A percentile compares a stretch with the other conserved stretches of the same genome.
Evolutionary conservation across 306 rosid genomes (phyloP).

Genomic region (Begonia peltatifolia): DNA sequence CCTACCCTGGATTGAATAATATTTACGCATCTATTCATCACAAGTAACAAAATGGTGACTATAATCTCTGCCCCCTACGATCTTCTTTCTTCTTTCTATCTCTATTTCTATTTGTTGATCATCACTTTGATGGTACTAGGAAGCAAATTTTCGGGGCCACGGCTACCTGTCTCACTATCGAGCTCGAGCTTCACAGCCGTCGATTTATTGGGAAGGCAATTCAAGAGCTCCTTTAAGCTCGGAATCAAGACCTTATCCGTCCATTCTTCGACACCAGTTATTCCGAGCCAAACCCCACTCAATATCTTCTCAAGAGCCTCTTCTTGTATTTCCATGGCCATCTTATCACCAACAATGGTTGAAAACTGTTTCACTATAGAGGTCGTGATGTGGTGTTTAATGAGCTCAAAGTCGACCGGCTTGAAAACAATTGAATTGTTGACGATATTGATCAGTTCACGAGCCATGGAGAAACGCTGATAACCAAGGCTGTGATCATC

Average conservation of each 20-base stretch:
- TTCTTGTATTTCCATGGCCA: constrained; percentile 56
- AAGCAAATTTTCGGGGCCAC: constrained; percentile 36
- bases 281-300: constrained; percentile 69
- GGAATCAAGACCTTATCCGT: constrained; percentile 58
- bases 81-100: constrained; percentile 10
- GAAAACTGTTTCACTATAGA: constrained; percentile 37
- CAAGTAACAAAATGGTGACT: not conserved
- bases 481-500: constrained; percentile 34
- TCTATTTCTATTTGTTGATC: constrained; percentile 7
- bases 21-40: not conserved
- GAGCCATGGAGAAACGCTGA: constrained; percentile 18
- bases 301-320: constrained; percentile 66
- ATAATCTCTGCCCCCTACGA: not conserved
- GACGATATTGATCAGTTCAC: constrained; percentile 46
- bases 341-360: constrained; percentile 36
- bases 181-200: constrained; percentile 56
- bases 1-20: not conserved
- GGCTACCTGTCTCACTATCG: constrained; percentile 29
- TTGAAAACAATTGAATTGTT: constrained; percentile 73
- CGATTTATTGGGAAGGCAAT: constrained; percentile 27
- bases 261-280: constrained; percentile 66
- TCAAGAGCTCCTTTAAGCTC: constrained; percentile 49
- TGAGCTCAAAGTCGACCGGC: constrained; percentile 38
- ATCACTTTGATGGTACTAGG: constrained; percentile 48
- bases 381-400: constrained; percentile 31